Base-by-base conservation (phyloP, 2,329 filamentous ascomycete species). In the Calonectria pseudoturangicola region DNA sequence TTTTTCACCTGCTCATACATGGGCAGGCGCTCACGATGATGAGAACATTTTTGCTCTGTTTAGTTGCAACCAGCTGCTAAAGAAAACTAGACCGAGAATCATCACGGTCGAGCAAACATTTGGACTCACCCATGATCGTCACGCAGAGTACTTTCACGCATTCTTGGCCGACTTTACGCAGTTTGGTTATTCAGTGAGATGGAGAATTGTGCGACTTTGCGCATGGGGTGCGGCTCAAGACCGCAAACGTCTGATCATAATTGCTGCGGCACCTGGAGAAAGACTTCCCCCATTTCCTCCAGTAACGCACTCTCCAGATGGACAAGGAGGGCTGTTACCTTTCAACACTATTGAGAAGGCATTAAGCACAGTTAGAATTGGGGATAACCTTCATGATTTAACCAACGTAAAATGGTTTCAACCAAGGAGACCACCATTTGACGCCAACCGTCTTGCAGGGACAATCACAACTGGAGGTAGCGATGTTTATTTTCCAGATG, bases 71-170 rank as follows among this genome's bases (percentile, higher is more conserved):
- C 82, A 88, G 4, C 82, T 95, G 0, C 83, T 96, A 0, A 83
- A 88, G 6, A 88, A 88, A 43, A 81, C 89, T 0, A 89, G 87
- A 0, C 94, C 95, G 0, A 88, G 95, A 0, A 80, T 97, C 0
- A 89, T 94, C 2, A 97, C 94, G 0, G 85, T 97, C 0, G 95
- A 98, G 77, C 93, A 98, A 79, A 96, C 95, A 0, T 92, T 91
- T 66, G 94, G 94, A 0, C 88, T 97, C 1, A 82, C 89, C 0
- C 85, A 87, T 27, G 83, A 88, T 0, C 82, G 86, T 0, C 91
- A 92, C 68, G 81, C 84, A 13, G 82, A 85, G 0, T 92, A 89
- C 66, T 92, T 95, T 58, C 86, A 88, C 47, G 83, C 87, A 0
- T 82, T 96, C 0, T 84, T 97, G 3, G 85, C 88, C 30, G 90